Evolutionary conservation across 371 early-diverging fungal species (phyloP).

Genomic region (Mortierella polycephala): DNA sequence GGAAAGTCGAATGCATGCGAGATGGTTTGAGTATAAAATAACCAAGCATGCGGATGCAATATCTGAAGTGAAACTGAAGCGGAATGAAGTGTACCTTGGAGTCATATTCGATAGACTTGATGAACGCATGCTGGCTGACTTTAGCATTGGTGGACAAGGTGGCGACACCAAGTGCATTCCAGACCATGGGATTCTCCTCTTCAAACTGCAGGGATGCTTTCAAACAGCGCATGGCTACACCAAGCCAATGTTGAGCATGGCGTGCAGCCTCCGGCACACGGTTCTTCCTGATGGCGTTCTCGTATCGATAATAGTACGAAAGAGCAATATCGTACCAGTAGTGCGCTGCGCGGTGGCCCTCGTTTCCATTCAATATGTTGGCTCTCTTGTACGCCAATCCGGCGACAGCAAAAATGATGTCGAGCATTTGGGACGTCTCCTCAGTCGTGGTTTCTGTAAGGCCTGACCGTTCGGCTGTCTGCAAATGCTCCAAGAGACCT

Average conservation of each 20-base stretch:
- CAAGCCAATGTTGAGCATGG: conserved; percentile 23
- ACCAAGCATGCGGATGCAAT: neutral
- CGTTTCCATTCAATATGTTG: conserved; percentile 42
- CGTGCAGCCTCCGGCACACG: neutral
- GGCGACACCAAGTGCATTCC: conserved; percentile 85
- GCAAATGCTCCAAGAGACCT: conserved; percentile 3
- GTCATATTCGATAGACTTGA: conserved; percentile 80
- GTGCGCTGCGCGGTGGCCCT: conserved; percentile 49
- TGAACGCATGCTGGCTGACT: conserved; percentile 87
- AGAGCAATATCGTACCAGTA: conserved; percentile 65
- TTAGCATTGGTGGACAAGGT: conserved; percentile 62
- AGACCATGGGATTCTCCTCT: conserved; percentile 66
- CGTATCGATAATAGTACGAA: conserved; percentile 43
- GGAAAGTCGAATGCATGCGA: neutral
- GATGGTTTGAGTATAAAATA: neutral
- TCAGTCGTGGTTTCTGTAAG: conserved; percentile 36
- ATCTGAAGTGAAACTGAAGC: neutral
- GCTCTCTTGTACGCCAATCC: conserved; percentile 47
- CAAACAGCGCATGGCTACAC: conserved; percentile 61
- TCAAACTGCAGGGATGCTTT: conserved; percentile 75
- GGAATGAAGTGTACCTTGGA: conserved; percentile 60
- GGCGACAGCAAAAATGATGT: conserved; percentile 24
- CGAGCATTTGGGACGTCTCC: conserved; percentile 28
- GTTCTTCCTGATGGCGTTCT: conserved; percentile 26
- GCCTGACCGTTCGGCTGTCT: neutral